Base-by-base conservation (phyloP, 2,329 filamentous ascomycete species). In the Fusarium palustre region DNA sequence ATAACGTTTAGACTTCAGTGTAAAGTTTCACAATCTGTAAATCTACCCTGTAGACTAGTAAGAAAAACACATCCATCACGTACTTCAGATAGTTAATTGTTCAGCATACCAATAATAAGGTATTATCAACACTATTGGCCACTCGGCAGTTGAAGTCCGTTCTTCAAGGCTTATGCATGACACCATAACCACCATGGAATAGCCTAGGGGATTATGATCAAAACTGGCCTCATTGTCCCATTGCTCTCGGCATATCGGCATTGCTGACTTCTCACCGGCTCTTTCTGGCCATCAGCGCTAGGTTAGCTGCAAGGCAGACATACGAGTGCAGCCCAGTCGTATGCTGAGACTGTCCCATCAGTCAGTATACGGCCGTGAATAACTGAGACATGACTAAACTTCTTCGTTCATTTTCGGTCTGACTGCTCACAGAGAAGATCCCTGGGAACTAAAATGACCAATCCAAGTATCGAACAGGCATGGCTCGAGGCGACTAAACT, bases 1-100 rank as follows among this genome's bases (percentile, higher is more conserved):
- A n/a, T n/a, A n/a, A n/a, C n/a, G n/a, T n/a, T n/a, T n/a, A n/a
- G n/a, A n/a, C n/a, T n/a, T n/a, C n/a, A n/a, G n/a, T n/a, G n/a
- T n/a, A n/a, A n/a, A n/a, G n/a, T n/a, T n/a, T 36, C 9, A 5
- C 16, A n/a, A 10, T 15, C 3, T 11, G 10, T 1, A 36, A 1
- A 8, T 10, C 34, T 36, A n/a, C 34, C 34, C 34, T 36, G n/a
- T n/a, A 18, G 18, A 36, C 18, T 36, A 4, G 4, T 2, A n/a
- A n/a, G n/a, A n/a, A n/a, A n/a, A n/a, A n/a, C 9, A 36, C 8
- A 18, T 5, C 10, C 16, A 34, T 36, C 16, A 5, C 4, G 30
- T 34, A 9, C 15, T 18, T 36, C 33, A 9, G 8, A 13, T 33
- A 36, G 33, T 10, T 2, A 18, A 36, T 16, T 5, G 11, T n/a